These are phyloP conservation scores for Coemansia javaensis DNA, from an alignment of 192 early-diverging fungal genomes.

Conservation along the genomic window DNA sequence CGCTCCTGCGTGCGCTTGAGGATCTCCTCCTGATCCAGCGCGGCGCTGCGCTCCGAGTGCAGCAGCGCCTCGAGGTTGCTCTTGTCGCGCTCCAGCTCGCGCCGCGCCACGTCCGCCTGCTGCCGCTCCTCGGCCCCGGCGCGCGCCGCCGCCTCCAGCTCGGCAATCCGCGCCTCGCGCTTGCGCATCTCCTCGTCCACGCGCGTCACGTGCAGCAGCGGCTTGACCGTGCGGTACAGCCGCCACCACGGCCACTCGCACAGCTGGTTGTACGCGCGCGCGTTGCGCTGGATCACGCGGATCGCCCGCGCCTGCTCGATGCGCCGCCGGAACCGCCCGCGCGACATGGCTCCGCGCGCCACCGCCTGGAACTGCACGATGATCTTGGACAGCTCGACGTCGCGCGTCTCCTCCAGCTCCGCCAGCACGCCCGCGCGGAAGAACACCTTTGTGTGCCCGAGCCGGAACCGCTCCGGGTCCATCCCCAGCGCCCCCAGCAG, in stretches of 20 bases:
- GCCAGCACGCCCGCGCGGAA: conserved; percentile 93
- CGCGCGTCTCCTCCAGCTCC: conserved; percentile 88
- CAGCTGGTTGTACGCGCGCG: conserved; percentile 81
- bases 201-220: conserved; percentile 75
- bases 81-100: conserved; percentile 66
- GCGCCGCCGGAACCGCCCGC: conserved; percentile 60
- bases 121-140: conserved; percentile 58
- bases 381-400: conserved; percentile 75
- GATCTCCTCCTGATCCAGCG: conserved; percentile 80
- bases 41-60: conserved; percentile 67
- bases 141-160: conserved; percentile 64
- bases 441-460: conserved; percentile 94
- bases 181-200: conserved; percentile 76
- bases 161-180: conserved; percentile 64
- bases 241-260: conserved; percentile 97
- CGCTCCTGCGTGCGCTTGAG: conserved; percentile 75
- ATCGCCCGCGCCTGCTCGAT: conserved; percentile 82
- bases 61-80: conserved; percentile 63
- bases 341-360: conserved; percentile 78
- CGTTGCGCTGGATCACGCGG: conserved; percentile 90
- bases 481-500: conserved; percentile 72
- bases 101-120: conserved; percentile 55
- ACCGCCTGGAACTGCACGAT: conserved; percentile 83
- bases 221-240: conserved; percentile 89
- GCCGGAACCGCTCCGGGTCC: conserved; percentile 75